Percentiles rank a stretch among this genome's conserved stretches.
Conservation (phyloP, 768 basidiomycete species). For the Clitopilus passeckerianus region DNA sequence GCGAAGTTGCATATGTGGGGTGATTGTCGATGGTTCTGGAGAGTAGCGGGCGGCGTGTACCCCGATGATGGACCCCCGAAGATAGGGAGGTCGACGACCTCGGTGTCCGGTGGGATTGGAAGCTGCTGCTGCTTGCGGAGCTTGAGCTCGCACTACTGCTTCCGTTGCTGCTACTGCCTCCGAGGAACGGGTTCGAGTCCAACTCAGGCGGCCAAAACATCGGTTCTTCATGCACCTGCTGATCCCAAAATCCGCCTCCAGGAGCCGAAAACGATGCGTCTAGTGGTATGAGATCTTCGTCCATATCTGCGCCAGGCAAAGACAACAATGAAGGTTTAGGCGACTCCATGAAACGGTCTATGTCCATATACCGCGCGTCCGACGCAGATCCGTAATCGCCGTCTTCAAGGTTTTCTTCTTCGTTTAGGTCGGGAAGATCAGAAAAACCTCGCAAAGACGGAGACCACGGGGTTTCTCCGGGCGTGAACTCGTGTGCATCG, state of each 20-base stretch:
- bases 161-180: not conserved
- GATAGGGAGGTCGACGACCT: not conserved
- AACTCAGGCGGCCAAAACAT: not conserved
- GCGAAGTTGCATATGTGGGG: not conserved
- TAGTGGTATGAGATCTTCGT: conserved; percentile 23
- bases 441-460: not conserved
- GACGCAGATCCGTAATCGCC: not conserved
- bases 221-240: not conserved
- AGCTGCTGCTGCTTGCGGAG: not conserved
- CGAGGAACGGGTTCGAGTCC: not conserved
- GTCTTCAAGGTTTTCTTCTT: conserved; percentile 9
- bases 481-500: not conserved
- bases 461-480: not conserved
- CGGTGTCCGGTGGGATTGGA: not conserved
- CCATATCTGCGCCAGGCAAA: conserved; percentile 28
- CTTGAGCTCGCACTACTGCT: not conserved
- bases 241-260: not conserved
- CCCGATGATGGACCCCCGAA: not conserved
- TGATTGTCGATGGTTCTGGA: not conserved
- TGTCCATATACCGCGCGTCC: not conserved
- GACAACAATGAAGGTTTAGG: conserved; percentile 19
- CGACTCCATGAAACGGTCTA: conserved; percentile 13
- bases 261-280: not conserved
- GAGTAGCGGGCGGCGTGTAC: not conserved
- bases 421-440: conserved; percentile 12